These are phyloP conservation scores for Candida labiduridarum DNA, from an alignment of 1,139 yeast genomes.

Conservation along the genomic window DNA sequence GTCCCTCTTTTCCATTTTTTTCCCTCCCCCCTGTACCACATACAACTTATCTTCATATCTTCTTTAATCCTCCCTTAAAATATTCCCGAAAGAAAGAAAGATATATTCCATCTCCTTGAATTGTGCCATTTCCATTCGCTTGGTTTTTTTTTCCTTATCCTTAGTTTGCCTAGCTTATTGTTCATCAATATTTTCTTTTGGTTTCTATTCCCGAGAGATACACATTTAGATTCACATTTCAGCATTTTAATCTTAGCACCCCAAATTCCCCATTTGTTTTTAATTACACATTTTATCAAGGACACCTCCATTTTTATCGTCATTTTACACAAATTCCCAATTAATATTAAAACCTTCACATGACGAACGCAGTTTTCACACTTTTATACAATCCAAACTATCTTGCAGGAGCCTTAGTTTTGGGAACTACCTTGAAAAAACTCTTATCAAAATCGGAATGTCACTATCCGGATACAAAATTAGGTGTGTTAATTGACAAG, in stretches of 20 bases:
- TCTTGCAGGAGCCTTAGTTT: constrained; percentile 74
- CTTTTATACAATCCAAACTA: constrained; percentile 66
- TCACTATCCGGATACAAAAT: constrained; percentile 15
- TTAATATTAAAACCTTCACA: neutral
- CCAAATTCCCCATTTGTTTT: neutral
- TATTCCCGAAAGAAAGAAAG: neutral
- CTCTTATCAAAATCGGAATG: constrained; percentile 14
- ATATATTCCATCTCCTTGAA: no score
- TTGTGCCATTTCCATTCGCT: neutral
- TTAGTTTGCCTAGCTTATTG: neutral
- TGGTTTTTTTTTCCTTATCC: neutral
- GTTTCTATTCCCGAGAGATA: neutral
- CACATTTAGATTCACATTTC: neutral
- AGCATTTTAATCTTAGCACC: neutral
- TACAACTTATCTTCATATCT: neutral
- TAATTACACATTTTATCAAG: neutral
- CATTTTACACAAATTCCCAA: neutral
- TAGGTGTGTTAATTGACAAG: constrained; percentile 41
- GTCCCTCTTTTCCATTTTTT: neutral
- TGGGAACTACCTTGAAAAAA: constrained; percentile 46
- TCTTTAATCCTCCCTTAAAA: neutral
- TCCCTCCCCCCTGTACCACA: neutral
- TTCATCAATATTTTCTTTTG: neutral
- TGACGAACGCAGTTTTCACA: constrained; percentile 62
- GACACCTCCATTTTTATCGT: neutral